A percentile compares a stretch with the other conserved stretches of the same genome.
Evolutionary conservation across 225 moss, liverwort and hornwort species (phyloP).

Genomic region (Neckera pumila): DNA sequence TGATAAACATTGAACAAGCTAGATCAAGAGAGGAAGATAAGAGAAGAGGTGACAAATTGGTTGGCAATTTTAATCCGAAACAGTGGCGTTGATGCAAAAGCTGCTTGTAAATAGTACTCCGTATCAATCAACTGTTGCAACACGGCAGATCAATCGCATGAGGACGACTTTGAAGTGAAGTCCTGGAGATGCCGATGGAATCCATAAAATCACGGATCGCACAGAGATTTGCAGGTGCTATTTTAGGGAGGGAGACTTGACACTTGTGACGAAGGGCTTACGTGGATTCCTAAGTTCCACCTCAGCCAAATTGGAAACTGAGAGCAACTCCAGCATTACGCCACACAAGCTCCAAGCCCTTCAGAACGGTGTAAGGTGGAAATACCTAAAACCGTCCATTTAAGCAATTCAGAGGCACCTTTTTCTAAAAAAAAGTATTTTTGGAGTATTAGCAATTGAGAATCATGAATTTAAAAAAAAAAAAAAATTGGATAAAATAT

Average conservation of each 20-base stretch:
- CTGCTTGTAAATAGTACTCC: too few species aligned
- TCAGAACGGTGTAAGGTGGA: too few species aligned
- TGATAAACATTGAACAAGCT: neutral
- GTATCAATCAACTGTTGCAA: neutral
- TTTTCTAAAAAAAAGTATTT: too few species aligned
- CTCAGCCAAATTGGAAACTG: neutral
- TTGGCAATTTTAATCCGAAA: neutral
- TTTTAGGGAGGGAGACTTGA: neutral
- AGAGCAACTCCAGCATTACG: too few species aligned
- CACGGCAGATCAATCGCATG: neutral
- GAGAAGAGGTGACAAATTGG: neutral
- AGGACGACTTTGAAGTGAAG: neutral
- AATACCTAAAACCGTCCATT: too few species aligned
- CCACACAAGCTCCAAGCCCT: too few species aligned
- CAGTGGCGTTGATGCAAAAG: neutral
- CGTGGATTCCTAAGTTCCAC: neutral
- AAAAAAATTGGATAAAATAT: too few species aligned
- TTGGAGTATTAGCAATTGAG: too few species aligned
- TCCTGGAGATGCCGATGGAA: neutral
- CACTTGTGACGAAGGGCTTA: neutral
- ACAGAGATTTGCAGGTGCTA: neutral
- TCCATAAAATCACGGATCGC: neutral
- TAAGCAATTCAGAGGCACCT: too few species aligned
- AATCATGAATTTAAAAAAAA: too few species aligned
- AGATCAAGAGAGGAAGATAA: neutral